Conservation (phyloP, 768 basidiomycete genomes). For the Agrocybe pediades region DNA sequence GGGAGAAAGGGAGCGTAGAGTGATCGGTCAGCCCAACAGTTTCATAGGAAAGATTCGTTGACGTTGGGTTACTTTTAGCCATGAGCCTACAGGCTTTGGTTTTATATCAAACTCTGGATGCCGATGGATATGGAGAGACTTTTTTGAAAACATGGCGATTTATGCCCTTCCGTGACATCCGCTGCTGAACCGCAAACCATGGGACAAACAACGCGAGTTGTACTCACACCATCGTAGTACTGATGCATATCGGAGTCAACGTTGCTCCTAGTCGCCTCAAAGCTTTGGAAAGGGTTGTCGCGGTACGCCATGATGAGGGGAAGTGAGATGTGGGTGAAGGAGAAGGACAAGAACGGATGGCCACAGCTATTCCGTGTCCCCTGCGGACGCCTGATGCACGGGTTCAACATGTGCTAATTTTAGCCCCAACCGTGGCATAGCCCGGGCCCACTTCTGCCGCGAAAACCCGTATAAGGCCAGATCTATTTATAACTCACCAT, state of each 20-base stretch:
- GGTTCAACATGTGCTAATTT: background rate
- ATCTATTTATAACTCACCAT: too few relatives aligned
- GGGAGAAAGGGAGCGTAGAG: background rate
- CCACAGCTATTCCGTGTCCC: background rate
- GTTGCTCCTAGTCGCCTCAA: background rate
- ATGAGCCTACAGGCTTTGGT: too few relatives aligned
- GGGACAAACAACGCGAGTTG: background rate
- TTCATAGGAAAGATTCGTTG: too few relatives aligned
- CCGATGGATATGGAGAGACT: background rate
- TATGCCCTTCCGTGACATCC: background rate
- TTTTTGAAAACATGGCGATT: background rate
- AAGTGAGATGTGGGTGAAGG: background rate
- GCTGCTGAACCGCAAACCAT: background rate
- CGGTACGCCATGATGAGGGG: constrained; percentile 13
- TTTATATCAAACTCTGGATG: too few relatives aligned
- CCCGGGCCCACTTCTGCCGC: too few relatives aligned
- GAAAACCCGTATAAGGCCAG: too few relatives aligned
- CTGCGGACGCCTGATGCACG: background rate
- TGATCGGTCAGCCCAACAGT: constrained; percentile 7
- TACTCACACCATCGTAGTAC: constrained; percentile 19
- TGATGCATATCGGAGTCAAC: constrained; percentile 12
- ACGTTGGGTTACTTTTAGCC: too few relatives aligned
- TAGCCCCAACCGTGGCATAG: background rate
- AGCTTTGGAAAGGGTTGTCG: constrained; percentile 22
- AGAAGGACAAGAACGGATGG: constrained; percentile 3